Evolutionary conservation across 2,329 filamentous ascomycete species (phyloP).

Genomic region (Scortechinia acanthostroma): DNA sequence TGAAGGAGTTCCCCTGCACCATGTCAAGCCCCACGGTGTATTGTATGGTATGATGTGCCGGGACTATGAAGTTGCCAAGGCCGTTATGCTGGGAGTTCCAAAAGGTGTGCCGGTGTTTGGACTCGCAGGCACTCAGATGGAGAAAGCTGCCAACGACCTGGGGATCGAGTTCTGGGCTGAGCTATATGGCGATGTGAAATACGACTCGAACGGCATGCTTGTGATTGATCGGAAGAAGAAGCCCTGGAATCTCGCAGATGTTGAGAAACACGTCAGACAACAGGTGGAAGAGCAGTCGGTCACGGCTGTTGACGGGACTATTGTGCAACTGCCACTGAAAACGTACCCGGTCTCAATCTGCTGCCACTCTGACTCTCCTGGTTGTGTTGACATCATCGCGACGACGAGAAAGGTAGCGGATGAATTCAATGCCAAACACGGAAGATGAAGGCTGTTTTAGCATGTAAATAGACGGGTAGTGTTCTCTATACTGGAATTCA

Average conservation of each 20-base stretch:
- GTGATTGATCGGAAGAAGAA: conserved; percentile 53
- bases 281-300: conserved; percentile 29
- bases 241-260: conserved; percentile 27
- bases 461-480: too few relatives aligned
- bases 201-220: conserved; percentile 35
- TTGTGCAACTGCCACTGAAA: conserved; percentile 25
- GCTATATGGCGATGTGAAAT: conserved; percentile 47
- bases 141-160: conserved; percentile 41
- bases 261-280: conserved; percentile 27
- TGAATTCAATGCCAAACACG: conserved; percentile 26
- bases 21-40: conserved; percentile 56
- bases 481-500: too few relatives aligned
- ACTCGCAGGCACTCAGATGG: conserved; percentile 42
- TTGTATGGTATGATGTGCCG: conserved; percentile 36
- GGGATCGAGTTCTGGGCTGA: conserved; percentile 44
- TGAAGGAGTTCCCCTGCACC: conserved; percentile 45
- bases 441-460: too few relatives aligned
- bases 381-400: conserved; percentile 31
- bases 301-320: conserved; percentile 27
- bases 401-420: conserved; percentile 26
- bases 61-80: conserved; percentile 38
- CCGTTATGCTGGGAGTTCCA: conserved; percentile 43
- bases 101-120: conserved; percentile 41
- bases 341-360: conserved; percentile 31
- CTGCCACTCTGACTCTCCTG: conserved; percentile 36